These are phyloP conservation scores for Aureobasidium zeae DNA, from an alignment of 2,329 filamentous ascomycete species.

Conservation along the genomic window DNA sequence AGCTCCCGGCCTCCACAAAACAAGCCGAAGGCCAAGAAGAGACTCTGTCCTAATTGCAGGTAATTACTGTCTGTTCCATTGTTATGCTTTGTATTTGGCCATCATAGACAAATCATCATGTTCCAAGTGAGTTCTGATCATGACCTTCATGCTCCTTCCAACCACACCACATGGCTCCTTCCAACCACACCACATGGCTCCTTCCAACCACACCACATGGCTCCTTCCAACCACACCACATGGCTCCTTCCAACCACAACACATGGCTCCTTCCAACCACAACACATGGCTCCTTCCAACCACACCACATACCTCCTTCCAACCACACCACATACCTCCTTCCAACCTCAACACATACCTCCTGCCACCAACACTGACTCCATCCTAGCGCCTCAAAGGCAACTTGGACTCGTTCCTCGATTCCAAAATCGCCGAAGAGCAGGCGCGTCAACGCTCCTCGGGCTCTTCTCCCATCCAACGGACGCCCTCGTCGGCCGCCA, in stretches of 20 bases:
- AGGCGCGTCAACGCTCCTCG: constrained; percentile 38
- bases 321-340: background rate
- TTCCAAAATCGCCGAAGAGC: constrained; percentile 46
- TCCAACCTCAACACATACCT: too few relatives aligned
- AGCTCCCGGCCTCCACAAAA: constrained; percentile 4
- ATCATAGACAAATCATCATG: background rate
- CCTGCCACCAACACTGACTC: background rate
- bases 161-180: too few relatives aligned
- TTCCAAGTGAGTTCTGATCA: constrained; percentile 13
- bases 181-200: too few relatives aligned
- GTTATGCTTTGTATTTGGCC: background rate
- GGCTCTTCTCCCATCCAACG: constrained; percentile 29
- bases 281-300: too few relatives aligned
- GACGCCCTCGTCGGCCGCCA: constrained; percentile 34
- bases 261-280: too few relatives aligned
- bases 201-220: background rate
- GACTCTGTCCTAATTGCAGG: too few relatives aligned
- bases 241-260: background rate
- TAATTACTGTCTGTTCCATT: background rate
- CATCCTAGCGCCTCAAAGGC: constrained; percentile 25
- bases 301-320: background rate
- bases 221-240: background rate
- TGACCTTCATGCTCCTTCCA: too few relatives aligned
- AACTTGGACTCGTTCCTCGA: constrained; percentile 31
- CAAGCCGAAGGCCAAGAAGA: constrained; percentile 2